These are phyloP conservation scores for Xylariaceae sp. DNA, from an alignment of 2,329 filamentous ascomycete species.

Conservation along the genomic window DNA sequence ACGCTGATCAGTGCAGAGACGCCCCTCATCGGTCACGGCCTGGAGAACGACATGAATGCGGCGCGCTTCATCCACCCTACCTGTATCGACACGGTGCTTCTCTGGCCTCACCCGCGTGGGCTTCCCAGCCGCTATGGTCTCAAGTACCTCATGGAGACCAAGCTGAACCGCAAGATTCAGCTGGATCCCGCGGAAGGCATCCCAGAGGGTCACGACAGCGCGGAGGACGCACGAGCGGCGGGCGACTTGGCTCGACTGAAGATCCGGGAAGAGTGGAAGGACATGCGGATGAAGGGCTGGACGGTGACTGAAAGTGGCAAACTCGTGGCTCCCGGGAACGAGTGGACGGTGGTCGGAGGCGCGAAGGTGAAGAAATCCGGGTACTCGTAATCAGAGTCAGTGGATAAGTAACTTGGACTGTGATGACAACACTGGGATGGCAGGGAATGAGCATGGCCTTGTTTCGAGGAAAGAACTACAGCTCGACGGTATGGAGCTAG, in stretches of 20 bases:
- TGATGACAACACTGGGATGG: neutral
- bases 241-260: constrained; percentile 82
- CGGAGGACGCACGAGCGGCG: constrained; percentile 87
- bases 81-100: constrained; percentile 82
- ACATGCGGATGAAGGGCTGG: constrained; percentile 73
- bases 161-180: constrained; percentile 81
- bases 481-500: no score
- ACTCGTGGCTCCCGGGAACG: constrained; percentile 47
- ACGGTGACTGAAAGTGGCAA: constrained; percentile 54
- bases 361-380: constrained; percentile 26
- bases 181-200: constrained; percentile 57
- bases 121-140: constrained; percentile 80
- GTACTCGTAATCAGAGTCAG: neutral
- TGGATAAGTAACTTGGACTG: neutral
- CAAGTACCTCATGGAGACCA: constrained; percentile 72
- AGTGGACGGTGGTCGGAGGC: constrained; percentile 31
- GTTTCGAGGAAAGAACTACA: no score
- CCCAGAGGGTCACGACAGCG: constrained; percentile 80
- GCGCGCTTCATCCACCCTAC: constrained; percentile 83
- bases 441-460: neutral
- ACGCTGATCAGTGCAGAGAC: constrained; percentile 75
- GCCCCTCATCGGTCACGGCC: constrained; percentile 86
- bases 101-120: constrained; percentile 80
- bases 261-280: constrained; percentile 72
- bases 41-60: constrained; percentile 94